These are phyloP conservation scores for Hericium alpestre DNA, from an alignment of 768 basidiomycete genomes.

Conservation along the genomic window DNA sequence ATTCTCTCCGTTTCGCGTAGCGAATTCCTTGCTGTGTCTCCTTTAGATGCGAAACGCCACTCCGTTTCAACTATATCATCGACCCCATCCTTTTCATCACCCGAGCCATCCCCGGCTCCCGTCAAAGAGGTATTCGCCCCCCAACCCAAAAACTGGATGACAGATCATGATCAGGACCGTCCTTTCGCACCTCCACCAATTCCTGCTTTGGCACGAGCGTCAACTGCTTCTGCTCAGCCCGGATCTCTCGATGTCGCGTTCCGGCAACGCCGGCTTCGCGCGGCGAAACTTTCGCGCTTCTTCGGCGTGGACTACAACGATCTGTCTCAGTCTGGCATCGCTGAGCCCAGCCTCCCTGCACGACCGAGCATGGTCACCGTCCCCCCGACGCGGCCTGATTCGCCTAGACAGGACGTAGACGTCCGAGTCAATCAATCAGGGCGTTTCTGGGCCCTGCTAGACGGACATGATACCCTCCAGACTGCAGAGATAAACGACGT, in stretches of 20 bases:
- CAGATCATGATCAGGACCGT: not conserved
- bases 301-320: conserved; percentile 44
- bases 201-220: not conserved
- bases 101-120: not conserved
- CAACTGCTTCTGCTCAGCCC: not conserved
- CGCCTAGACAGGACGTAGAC: conserved; percentile 1
- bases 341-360: not conserved
- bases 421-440: conserved; percentile 7
- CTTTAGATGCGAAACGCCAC: not conserved
- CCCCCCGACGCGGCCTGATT: not conserved
- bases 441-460: conserved; percentile 8
- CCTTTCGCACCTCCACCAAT: not conserved
- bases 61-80: conserved; percentile 8
- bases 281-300: conserved; percentile 46
- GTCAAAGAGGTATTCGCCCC: not conserved
- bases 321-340: conserved; percentile 18
- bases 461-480: not conserved
- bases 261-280: conserved; percentile 30
- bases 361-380: not conserved
- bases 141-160: not conserved
- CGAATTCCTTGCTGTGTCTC: not conserved
- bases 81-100: not conserved
- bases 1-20: conserved; percentile 7
- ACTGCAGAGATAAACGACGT: conserved; percentile 12
- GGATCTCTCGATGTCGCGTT: conserved; percentile 9